phyloP scores from a whole-genome alignment of 2,329 filamentous ascomycete species.

The Capronia epimyces region DNA sequence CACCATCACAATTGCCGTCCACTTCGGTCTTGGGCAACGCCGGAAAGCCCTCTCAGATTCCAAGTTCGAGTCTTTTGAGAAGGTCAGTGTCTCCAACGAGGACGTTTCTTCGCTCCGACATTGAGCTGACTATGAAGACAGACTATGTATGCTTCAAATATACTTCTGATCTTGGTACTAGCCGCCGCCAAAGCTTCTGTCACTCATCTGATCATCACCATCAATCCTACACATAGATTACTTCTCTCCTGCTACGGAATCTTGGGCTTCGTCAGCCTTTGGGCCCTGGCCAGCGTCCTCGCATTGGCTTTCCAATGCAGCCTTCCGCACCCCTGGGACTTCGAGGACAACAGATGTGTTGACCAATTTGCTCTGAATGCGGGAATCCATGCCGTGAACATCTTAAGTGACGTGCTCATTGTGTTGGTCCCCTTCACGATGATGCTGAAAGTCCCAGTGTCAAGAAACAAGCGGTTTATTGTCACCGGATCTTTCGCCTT shows the following conservation, averaged over 20 bases:
- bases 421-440: conserved; percentile 27
- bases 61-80: conserved; percentile 23
- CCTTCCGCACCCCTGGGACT: conserved; percentile 24
- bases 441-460: conserved; percentile 26
- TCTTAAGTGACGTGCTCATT: conserved; percentile 27
- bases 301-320: conserved; percentile 28
- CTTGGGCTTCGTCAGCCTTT: conserved; percentile 20
- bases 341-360: conserved; percentile 23
- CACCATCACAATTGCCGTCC: conserved; percentile 23
- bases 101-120: background rate
- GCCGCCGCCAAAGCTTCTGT: conserved; percentile 28
- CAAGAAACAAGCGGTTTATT: conserved; percentile 20
- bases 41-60: conserved; percentile 14
- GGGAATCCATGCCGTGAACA: conserved; percentile 23
- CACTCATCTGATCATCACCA: conserved; percentile 28
- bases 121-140: conserved; percentile 14
- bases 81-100: conserved; percentile 14
- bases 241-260: conserved; percentile 22
- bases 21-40: conserved; percentile 26
- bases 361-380: conserved; percentile 27
- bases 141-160: conserved; percentile 28
- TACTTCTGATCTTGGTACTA: conserved; percentile 22
- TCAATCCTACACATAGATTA: conserved; percentile 26
- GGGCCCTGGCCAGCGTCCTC: conserved; percentile 24
- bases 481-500: conserved; percentile 27